A percentile compares a stretch with the other conserved stretches of the same genome.
phyloP scores from a whole-genome alignment of 352 stramenopile genomes.

The Globisporangium lucens region DNA sequence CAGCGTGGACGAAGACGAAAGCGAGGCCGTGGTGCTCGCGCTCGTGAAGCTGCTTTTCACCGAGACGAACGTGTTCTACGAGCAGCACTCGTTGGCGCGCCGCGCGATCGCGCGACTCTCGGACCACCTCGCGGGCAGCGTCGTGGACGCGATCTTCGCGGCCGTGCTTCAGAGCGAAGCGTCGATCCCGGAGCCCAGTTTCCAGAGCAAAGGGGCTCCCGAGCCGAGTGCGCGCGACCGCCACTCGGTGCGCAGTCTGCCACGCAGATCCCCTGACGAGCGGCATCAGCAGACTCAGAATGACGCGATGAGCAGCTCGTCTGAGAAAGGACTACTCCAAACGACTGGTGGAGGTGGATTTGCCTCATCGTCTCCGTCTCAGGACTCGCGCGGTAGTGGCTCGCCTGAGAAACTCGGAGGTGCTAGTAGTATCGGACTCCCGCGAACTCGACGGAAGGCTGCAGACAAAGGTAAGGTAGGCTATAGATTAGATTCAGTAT shows the following conservation, averaged over 20 bases:
- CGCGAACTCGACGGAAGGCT: background rate
- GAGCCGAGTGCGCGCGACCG: constrained; percentile 33
- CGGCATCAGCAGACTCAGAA: background rate
- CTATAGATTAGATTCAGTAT: background rate
- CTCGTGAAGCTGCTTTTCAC: constrained; percentile 50
- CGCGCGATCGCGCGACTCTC: constrained; percentile 23
- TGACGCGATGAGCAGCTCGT: background rate
- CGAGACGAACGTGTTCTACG: constrained; percentile 53
- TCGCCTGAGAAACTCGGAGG: constrained; percentile 8
- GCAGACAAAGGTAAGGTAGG: constrained; percentile 3
- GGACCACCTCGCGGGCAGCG: constrained; percentile 26
- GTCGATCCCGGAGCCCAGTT: constrained; percentile 15
- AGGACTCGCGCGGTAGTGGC: constrained; percentile 4
- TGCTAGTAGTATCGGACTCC: background rate
- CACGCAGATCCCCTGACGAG: constrained; percentile 26
- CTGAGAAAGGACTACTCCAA: background rate
- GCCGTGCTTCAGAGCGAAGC: constrained; percentile 27
- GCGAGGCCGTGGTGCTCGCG: constrained; percentile 47
- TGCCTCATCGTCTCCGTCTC: background rate
- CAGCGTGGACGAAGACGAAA: constrained; percentile 43
- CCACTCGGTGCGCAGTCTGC: constrained; percentile 45
- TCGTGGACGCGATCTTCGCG: constrained; percentile 36
- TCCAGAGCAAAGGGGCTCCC: constrained; percentile 25
- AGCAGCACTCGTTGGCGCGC: constrained; percentile 31
- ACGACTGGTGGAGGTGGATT: background rate